phyloP scores from a whole-genome alignment of 768 basidiomycete species.

The Rhizopogon salebrosus region DNA sequence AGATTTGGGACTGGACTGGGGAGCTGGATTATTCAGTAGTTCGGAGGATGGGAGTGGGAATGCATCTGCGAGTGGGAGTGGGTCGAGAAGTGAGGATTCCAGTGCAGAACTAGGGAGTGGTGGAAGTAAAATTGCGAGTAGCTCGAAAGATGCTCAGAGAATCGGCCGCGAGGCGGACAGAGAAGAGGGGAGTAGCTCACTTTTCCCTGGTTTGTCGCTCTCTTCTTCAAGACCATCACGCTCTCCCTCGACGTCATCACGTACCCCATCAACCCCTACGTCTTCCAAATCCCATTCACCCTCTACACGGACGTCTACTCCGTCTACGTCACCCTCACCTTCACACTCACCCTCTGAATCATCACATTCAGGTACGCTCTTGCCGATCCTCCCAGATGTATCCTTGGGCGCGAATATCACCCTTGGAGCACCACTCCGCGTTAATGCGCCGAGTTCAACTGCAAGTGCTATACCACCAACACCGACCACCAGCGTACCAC shows the following conservation, averaged over 20 bases:
- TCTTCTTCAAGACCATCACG: background rate
- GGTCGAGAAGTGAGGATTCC: too few species aligned
- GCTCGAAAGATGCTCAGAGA: background rate
- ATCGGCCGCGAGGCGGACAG: constrained; percentile 5
- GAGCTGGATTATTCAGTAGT: constrained; percentile 48
- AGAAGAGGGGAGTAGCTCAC: background rate
- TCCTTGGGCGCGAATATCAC: constrained; percentile 18
- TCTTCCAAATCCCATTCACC: background rate
- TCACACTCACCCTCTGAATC: constrained; percentile 2
- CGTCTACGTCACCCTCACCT: constrained; percentile 5
- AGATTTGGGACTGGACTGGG: constrained; percentile 48
- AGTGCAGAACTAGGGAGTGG: too few species aligned
- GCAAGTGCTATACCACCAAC: background rate
- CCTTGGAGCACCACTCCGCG: constrained; percentile 7
- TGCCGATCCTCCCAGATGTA: constrained; percentile 6
- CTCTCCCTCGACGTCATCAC: background rate
- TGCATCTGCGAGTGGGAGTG: background rate
- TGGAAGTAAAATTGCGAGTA: background rate
- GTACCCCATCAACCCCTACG: constrained; percentile 13
- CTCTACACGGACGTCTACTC: background rate
- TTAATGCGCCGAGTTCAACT: background rate
- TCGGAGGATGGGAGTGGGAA: constrained; percentile 29
- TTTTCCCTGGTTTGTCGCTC: background rate
- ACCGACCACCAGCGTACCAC: background rate
- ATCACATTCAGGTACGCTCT: background rate